Base-by-base conservation (phyloP, 1,139 yeast species). In the Protomyces inouyei region DNA sequence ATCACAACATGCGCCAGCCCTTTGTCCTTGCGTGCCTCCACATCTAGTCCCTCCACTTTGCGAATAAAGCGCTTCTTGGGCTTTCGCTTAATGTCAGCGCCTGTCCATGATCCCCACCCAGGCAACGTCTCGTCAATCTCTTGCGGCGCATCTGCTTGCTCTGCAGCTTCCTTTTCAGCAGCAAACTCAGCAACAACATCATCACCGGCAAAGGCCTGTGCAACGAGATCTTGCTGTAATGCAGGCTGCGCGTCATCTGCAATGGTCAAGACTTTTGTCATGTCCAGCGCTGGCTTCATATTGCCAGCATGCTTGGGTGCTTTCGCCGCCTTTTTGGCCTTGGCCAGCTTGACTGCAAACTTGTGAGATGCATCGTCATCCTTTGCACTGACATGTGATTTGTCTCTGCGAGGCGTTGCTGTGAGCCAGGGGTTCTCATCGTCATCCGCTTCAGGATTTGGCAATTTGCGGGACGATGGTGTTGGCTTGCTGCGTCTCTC, bases 131-230 rank as follows among this genome's bases (percentile, higher is more conserved):
- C 77, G 73, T 92, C 97, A 67, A 87, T 86, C 71, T 86, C 91
- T 73, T 89, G 82, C 74, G 93, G 97, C 67, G 85, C 98, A 75
- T 93, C 98, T 57, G 87, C 93, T 61, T 78, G 82, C 5, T 82
- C 79, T n/a, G 82, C 82, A 69, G 83, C 80, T 66, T 79, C 79
- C 77, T 93, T 93, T 70, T 88, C 96, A 25, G 81, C 84, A 67
- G 82, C 83, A 73, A 91, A 91, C 69, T 91, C 96, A 21, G 82
- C 81, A 23, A 86, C 87, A 55, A 85, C 86, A 73, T 93, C 95
- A 76, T 93, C 99, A 28, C 98, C 98, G 1, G 97, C 98, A 80
- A 93, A 93, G 0, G 98, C 98, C 72, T 92, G 87, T 68, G 86
- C 83, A 67, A 90, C 89, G 57, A 93, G 80, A 65, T 90, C 93